Percentiles rank a stretch among this genome's conserved stretches.
Evolutionary conservation across 768 basidiomycete genomes (phyloP).

Genomic region (Lactarius evosmus): DNA sequence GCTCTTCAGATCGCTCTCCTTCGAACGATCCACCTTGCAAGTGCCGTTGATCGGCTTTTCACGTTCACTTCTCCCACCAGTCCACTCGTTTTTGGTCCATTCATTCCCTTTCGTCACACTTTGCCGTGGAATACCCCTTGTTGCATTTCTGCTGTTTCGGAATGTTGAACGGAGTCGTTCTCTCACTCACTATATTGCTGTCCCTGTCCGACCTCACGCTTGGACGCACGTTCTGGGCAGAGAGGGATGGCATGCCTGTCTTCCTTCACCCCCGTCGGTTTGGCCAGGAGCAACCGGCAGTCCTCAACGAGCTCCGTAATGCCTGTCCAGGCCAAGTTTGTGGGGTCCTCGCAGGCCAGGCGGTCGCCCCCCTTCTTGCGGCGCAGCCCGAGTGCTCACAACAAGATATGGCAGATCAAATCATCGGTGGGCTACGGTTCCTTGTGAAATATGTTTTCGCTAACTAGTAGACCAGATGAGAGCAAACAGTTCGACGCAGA

Average conservation of each 20-base stretch:
- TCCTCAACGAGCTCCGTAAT: slow-evolving; percentile 42
- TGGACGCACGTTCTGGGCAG: slow-evolving; percentile 47
- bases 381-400: slow-evolving; percentile 52
- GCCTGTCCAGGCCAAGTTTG: slow-evolving; percentile 52
- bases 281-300: slow-evolving; percentile 48
- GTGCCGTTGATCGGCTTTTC: slow-evolving; percentile 47
- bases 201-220: slow-evolving; percentile 26
- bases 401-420: slow-evolving; percentile 55
- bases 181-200: slow-evolving; percentile 29
- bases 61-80: slow-evolving; percentile 31
- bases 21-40: slow-evolving; percentile 25
- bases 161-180: slow-evolving; percentile 23
- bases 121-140: slow-evolving; percentile 10
- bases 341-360: slow-evolving; percentile 46
- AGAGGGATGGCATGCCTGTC: slow-evolving; percentile 46
- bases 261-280: slow-evolving; percentile 52
- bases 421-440: slow-evolving; percentile 44
- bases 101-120: slow-evolving; percentile 30
- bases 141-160: slow-evolving; percentile 2
- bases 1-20: slow-evolving; percentile 26
- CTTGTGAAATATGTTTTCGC: not conserved
- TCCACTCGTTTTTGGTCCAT: slow-evolving; percentile 41
- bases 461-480: slow-evolving; percentile 39
- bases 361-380: slow-evolving; percentile 51
- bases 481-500: slow-evolving; percentile 50